A percentile compares a stretch with the other conserved stretches of the same genome.
These are phyloP conservation scores for Physcia stellaris DNA, from an alignment of 495 filamentous ascomycete species.

Conservation along the genomic window DNA sequence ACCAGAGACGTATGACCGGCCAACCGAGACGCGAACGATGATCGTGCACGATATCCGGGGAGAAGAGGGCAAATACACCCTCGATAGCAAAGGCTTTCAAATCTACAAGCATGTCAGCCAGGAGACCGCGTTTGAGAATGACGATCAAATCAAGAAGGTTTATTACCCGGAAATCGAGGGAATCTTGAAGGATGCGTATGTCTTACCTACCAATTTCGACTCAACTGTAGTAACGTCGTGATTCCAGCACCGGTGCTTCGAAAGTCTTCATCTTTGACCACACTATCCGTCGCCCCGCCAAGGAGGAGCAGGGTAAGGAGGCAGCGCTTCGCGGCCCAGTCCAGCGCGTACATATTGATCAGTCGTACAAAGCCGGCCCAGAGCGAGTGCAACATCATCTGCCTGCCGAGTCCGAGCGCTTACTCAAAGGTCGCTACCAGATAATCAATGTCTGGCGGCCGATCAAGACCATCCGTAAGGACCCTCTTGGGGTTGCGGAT, in stretches of 20 bases:
- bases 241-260: slow-evolving; percentile 34
- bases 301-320: slow-evolving; percentile 17
- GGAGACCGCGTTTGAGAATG: slow-evolving; percentile 42
- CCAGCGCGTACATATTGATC: slow-evolving; percentile 58
- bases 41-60: slow-evolving; percentile 35
- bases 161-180: slow-evolving; percentile 59
- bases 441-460: slow-evolving; percentile 76
- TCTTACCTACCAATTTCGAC: slow-evolving; percentile 7
- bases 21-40: slow-evolving; percentile 18
- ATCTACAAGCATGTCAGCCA: slow-evolving; percentile 31
- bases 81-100: slow-evolving; percentile 38
- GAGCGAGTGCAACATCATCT: slow-evolving; percentile 47
- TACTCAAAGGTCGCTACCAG: slow-evolving; percentile 52
- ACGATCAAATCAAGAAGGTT: slow-evolving; percentile 48
- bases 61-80: slow-evolving; percentile 32
- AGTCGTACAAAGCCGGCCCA: slow-evolving; percentile 45
- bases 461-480: slow-evolving; percentile 46
- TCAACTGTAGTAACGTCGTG: background rate
- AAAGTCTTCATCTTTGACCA: slow-evolving; percentile 62
- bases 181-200: slow-evolving; percentile 44
- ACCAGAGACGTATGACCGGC: slow-evolving; percentile 38
- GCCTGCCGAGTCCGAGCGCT: slow-evolving; percentile 44
- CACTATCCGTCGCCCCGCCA: slow-evolving; percentile 47
- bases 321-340: slow-evolving; percentile 44
- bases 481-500: slow-evolving; percentile 51